phyloP scores from a whole-genome alignment of 495 filamentous ascomycete species.

The Lasiosphaeria miniovina region DNA sequence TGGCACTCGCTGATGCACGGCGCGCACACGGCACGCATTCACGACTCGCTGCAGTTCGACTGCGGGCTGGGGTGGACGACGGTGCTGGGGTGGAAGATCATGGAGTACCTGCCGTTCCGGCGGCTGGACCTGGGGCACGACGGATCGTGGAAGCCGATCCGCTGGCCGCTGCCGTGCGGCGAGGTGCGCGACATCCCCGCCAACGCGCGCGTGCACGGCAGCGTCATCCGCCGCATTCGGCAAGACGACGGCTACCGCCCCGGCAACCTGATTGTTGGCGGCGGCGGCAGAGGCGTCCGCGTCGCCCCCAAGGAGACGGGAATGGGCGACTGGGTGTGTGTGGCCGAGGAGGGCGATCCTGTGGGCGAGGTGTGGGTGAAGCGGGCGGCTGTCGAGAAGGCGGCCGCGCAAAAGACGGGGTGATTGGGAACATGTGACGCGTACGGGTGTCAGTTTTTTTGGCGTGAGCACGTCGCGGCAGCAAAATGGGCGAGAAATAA shows the following conservation, averaged over 20 bases:
- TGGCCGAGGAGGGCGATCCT: slow-evolving; percentile 59
- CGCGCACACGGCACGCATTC: slow-evolving; percentile 61
- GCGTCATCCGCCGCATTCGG: slow-evolving; percentile 71
- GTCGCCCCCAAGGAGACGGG: slow-evolving; percentile 59
- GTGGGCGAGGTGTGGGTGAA: slow-evolving; percentile 61
- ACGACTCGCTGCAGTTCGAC: slow-evolving; percentile 70
- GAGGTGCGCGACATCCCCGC: slow-evolving; percentile 79
- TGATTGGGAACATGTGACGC: too few species aligned
- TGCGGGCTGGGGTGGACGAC: slow-evolving; percentile 57
- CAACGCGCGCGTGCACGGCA: slow-evolving; percentile 67
- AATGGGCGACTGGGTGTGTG: slow-evolving; percentile 71
- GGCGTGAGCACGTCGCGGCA: too few species aligned
- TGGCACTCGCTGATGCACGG: slow-evolving; percentile 52
- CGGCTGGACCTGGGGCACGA: slow-evolving; percentile 75
- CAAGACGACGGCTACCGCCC: slow-evolving; percentile 64
- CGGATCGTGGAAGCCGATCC: slow-evolving; percentile 77
- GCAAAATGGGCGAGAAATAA: too few species aligned
- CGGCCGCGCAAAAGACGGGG: too few species aligned
- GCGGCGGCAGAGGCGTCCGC: slow-evolving; percentile 66
- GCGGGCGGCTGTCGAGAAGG: slow-evolving; percentile 25
- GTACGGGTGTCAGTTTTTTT: too few species aligned
- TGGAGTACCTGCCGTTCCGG: slow-evolving; percentile 80
- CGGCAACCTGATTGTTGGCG: slow-evolving; percentile 77
- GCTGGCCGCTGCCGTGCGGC: slow-evolving; percentile 75
- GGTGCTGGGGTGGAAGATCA: slow-evolving; percentile 72